These are phyloP conservation scores for Lanzia echinophila DNA, from an alignment of 2,329 filamentous ascomycete genomes.

Conservation along the genomic window DNA sequence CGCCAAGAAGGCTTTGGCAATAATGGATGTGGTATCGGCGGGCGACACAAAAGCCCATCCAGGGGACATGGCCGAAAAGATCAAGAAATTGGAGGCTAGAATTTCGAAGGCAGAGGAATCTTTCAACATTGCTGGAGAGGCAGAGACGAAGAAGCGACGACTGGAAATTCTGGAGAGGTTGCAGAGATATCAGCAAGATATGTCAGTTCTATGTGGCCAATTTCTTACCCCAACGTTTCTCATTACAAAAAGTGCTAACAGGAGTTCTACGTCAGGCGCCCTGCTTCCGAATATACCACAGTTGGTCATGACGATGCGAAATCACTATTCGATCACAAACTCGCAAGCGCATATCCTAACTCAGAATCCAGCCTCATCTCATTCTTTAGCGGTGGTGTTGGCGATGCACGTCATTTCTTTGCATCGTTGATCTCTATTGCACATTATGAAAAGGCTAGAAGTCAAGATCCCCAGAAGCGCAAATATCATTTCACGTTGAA, in stretches of 20 bases:
- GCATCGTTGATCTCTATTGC: neutral
- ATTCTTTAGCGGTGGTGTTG: neutral
- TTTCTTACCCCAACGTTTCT: no score
- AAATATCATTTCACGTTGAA: no score
- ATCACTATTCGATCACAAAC: neutral
- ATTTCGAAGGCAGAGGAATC: neutral
- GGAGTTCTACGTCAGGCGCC: no score
- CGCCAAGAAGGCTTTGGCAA: no score
- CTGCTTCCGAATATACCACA: no score
- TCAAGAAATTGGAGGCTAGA: no score
- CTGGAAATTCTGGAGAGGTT: neutral
- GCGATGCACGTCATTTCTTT: neutral
- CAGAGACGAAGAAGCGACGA: conserved; percentile 2
- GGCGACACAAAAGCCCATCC: no score
- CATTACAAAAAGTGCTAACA: no score
- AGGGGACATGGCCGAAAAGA: no score
- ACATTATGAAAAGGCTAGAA: neutral
- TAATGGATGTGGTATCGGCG: no score
- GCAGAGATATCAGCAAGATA: neutral
- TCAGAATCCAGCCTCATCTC: neutral
- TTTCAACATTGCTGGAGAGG: neutral
- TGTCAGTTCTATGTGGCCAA: neutral
- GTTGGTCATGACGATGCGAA: neutral
- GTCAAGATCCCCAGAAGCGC: no score
- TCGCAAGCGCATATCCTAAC: neutral